Evolutionary conservation across 345 rosid genomes (phyloP).

Genomic region (Populus euphratica): DNA sequence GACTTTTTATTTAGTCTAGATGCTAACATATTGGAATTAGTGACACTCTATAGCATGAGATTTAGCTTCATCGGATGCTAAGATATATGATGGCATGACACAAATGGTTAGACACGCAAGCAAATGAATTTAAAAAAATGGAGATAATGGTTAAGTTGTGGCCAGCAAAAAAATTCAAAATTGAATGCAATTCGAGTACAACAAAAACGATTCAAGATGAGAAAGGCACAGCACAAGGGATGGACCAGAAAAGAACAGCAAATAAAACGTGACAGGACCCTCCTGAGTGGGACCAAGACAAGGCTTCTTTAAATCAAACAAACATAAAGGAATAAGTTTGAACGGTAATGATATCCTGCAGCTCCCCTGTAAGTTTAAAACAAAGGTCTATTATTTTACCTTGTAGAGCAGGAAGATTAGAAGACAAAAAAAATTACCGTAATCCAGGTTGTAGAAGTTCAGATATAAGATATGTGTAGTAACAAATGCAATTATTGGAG

Average conservation of each 20-base stretch:
- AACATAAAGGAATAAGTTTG: neutral
- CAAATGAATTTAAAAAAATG: neutral
- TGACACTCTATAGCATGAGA: neutral
- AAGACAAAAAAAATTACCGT: slow-evolving; percentile 43
- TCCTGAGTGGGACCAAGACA: neutral
- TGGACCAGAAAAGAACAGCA: neutral
- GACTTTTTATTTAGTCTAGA: neutral
- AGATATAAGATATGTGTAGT: slow-evolving; percentile 82
- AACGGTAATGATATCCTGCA: neutral
- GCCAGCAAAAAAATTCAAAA: neutral
- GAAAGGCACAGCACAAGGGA: neutral
- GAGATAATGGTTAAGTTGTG: neutral
- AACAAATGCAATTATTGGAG: slow-evolving; percentile 73
- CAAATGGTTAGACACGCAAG: neutral
- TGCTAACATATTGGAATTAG: neutral
- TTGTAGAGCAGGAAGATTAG: neutral
- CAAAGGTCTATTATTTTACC: neutral
- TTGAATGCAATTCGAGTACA: neutral
- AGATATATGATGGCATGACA: neutral
- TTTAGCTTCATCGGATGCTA: neutral
- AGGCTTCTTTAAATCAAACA: neutral
- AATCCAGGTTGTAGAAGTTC: slow-evolving; percentile 70
- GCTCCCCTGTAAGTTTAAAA: neutral
- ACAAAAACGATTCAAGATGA: neutral
- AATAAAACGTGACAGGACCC: neutral